These are phyloP conservation scores for Metschnikowia noctiluminum DNA, from an alignment of 805 yeast genomes.

Conservation along the genomic window DNA sequence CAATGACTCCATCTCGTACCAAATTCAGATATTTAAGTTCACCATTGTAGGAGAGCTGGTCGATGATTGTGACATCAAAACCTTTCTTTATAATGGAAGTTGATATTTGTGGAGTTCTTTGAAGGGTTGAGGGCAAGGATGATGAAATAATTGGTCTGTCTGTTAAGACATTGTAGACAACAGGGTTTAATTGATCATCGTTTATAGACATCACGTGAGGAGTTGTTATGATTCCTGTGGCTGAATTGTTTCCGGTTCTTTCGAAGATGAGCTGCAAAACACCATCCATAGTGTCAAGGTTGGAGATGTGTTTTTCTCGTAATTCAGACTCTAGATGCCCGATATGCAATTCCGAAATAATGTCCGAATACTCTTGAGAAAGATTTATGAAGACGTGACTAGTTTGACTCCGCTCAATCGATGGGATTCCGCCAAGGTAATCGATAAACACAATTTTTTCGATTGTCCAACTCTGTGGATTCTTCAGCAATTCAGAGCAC, in stretches of 20 bases:
- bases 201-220: slow-evolving; percentile 64
- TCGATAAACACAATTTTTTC: slow-evolving; percentile 84
- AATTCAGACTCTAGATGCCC: slow-evolving; percentile 47
- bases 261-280: slow-evolving; percentile 51
- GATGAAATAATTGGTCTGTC: slow-evolving; percentile 90
- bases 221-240: slow-evolving; percentile 87
- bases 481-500: slow-evolving; percentile 24
- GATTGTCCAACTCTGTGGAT: slow-evolving; percentile 44
- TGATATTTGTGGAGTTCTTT: slow-evolving; percentile 56
- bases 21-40: slow-evolving; percentile 41
- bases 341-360: slow-evolving; percentile 58
- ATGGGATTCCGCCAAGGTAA: slow-evolving; percentile 86
- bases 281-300: slow-evolving; percentile 62
- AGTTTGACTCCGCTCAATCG: slow-evolving; percentile 72
- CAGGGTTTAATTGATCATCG: slow-evolving; percentile 66
- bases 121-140: slow-evolving; percentile 67
- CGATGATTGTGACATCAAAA: slow-evolving; percentile 48
- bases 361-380: slow-evolving; percentile 72
- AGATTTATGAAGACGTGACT: slow-evolving; percentile 87
- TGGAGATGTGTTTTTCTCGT: slow-evolving; percentile 58
- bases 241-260: slow-evolving; percentile 30
- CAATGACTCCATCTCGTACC: slow-evolving; percentile 41
- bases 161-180: slow-evolving; percentile 84
- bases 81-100: slow-evolving; percentile 85
- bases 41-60: slow-evolving; percentile 22